phyloP scores from a whole-genome alignment of 2,329 filamentous ascomycete genomes.

The Aspergillus sp. region DNA sequence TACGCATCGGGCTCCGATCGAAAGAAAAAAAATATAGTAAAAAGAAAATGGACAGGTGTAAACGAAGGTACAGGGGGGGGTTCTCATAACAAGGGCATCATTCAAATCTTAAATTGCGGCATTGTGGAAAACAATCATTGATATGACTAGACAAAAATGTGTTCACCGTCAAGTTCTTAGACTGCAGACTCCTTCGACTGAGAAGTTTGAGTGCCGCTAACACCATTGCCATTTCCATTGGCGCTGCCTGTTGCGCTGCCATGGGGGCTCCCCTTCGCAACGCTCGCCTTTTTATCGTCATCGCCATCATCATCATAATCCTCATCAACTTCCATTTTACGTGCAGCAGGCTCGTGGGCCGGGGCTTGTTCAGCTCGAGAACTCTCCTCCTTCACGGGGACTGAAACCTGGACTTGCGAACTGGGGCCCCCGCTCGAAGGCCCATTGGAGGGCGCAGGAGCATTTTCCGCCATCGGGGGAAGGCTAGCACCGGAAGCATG shows the following conservation, averaged over 20 bases:
- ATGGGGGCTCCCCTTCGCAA: slow-evolving; percentile 37
- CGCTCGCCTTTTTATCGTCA: slow-evolving; percentile 63
- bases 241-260: slow-evolving; percentile 30
- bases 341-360: slow-evolving; percentile 76
- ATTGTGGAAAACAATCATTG: neutral
- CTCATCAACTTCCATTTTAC: slow-evolving; percentile 96
- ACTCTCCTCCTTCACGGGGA: slow-evolving; percentile 59
- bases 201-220: slow-evolving; percentile 27
- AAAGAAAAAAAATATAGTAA: slow-evolving; percentile 9
- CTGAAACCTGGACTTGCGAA: slow-evolving; percentile 57
- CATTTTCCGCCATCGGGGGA: slow-evolving; percentile 54
- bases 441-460: slow-evolving; percentile 41
- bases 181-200: slow-evolving; percentile 35
- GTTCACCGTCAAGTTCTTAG: slow-evolving; percentile 15
- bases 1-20: slow-evolving; percentile 4
- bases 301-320: slow-evolving; percentile 95
- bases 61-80: slow-evolving; percentile 16
- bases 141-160: neutral
- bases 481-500: slow-evolving; percentile 55
- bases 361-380: slow-evolving; percentile 50
- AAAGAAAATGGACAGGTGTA: slow-evolving; percentile 2
- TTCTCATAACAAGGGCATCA: slow-evolving; percentile 12
- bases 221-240: slow-evolving; percentile 27
- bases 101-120: slow-evolving; percentile 6
- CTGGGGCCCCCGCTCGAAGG: slow-evolving; percentile 38